phyloP scores from a whole-genome alignment of 768 basidiomycete genomes.

The Glaciozyma martinii region DNA sequence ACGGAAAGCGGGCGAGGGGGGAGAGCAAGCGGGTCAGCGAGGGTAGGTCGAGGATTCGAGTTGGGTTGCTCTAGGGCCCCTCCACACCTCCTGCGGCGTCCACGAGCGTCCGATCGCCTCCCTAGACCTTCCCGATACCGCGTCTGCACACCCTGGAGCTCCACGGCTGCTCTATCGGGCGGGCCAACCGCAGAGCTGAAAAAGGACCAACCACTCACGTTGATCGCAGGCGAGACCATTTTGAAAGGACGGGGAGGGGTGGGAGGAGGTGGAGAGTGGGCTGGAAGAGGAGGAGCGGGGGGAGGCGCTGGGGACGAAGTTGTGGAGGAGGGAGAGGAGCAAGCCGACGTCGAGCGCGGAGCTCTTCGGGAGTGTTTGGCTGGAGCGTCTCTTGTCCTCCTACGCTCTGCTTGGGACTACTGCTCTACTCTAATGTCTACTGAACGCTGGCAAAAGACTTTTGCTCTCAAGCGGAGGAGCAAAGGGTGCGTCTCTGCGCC shows the following conservation, averaged over 20 bases:
- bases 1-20: too few species aligned
- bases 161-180: not conserved
- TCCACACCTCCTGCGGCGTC: too few species aligned
- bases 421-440: not conserved
- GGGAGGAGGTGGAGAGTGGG: not conserved
- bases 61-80: not conserved
- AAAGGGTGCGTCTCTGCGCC: not conserved
- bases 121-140: too few species aligned
- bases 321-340: not conserved
- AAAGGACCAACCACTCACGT: constrained; percentile 23
- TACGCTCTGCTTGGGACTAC: not conserved
- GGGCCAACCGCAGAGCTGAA: not conserved
- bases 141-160: not conserved
- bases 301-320: not conserved
- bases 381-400: not conserved
- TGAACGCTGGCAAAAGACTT: not conserved
- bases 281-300: not conserved
- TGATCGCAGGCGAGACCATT: constrained; percentile 34
- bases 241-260: not conserved
- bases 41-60: not conserved
- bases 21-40: not conserved
- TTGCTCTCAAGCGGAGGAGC: not conserved
- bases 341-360: not conserved
- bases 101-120: too few species aligned
- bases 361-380: not conserved